phyloP scores from a whole-genome alignment of 306 rosid genomes.

The Rosa multiflora region DNA sequence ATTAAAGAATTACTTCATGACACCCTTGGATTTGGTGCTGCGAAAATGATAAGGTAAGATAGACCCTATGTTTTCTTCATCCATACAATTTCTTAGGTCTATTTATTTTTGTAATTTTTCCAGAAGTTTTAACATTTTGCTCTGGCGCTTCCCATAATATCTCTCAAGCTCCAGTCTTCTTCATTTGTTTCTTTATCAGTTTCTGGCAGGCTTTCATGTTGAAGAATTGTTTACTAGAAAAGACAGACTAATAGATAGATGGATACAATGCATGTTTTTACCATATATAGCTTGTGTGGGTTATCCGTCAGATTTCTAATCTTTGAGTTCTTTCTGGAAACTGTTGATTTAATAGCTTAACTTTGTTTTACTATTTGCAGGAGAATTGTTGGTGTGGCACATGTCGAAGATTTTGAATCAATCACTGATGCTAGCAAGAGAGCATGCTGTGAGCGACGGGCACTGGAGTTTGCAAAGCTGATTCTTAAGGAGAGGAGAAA shows the following conservation, averaged over 20 bases:
- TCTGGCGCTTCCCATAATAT: not conserved
- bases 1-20: conserved; percentile 70
- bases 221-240: not conserved
- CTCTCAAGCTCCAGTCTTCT: not conserved
- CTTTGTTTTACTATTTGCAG: conserved; percentile 34
- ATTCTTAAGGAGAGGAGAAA: conserved; percentile 74
- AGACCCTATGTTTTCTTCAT: not conserved
- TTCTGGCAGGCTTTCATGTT: not conserved
- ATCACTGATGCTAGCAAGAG: conserved; percentile 57
- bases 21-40: conserved; percentile 86
- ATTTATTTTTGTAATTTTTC: not conserved
- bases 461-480: conserved; percentile 66
- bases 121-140: not conserved
- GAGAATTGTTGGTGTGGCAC: conserved; percentile 91
- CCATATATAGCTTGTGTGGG: not conserved
- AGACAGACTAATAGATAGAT: not conserved
- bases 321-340: not conserved
- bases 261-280: not conserved
- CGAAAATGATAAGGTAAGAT: conserved; percentile 84
- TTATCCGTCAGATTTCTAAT: not conserved
- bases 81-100: not conserved
- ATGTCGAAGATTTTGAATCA: conserved; percentile 87
- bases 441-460: conserved; percentile 63
- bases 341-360: not conserved
- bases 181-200: not conserved